Base-by-base conservation (phyloP, 2,329 filamentous ascomycete genomes). In the Monosporascus sp. region DNA sequence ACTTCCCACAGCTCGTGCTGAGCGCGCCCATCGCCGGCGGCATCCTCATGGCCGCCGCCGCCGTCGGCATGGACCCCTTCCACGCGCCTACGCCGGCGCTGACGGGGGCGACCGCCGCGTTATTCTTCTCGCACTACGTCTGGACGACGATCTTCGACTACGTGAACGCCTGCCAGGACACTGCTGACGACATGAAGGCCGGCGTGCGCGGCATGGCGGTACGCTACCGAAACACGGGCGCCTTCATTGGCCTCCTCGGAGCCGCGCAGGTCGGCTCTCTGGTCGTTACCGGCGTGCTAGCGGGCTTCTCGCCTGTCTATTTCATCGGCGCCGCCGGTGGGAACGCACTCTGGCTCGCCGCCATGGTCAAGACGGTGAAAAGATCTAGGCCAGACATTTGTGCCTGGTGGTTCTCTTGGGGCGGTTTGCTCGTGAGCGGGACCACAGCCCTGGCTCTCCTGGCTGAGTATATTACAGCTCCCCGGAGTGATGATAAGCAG, bases 161-260 rank as follows among this genome's bases (percentile, higher is more conserved):
- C 68, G 75, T 78, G 27, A 77, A 78, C 62, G 75, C 75, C 25
- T 73, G 76, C 58, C 77, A 77, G 72, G 76, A 78, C 59, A 74
- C 76, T 54, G 73, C 72, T 56, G 75, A 79, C 54, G 76, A 79
- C 61, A 68, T 70, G 42, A 71, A 71, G 34, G 75, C 72, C 3
- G 76, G 76, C 3, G 76, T 79, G 57, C 77, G 77, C 54, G 75
- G 74, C 38, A 79, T 79, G 60, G 75, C 76, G 6, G 67, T 77
- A 46, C 72, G 72, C 48, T 72, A 77, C 54, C 72, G 54, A 31
- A 46, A 61, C 27, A 60, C 57, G 20, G 42, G 50, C 24, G 27
- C 48, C 9, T 59, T 60, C n/a, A 58, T 60, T 20, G 53, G 58
- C 17, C 39, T 45, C 4, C 49, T 60, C 20, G 56, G 55, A 14